Conservation (phyloP, 345 rosid species). For the Ricinus communis region DNA sequence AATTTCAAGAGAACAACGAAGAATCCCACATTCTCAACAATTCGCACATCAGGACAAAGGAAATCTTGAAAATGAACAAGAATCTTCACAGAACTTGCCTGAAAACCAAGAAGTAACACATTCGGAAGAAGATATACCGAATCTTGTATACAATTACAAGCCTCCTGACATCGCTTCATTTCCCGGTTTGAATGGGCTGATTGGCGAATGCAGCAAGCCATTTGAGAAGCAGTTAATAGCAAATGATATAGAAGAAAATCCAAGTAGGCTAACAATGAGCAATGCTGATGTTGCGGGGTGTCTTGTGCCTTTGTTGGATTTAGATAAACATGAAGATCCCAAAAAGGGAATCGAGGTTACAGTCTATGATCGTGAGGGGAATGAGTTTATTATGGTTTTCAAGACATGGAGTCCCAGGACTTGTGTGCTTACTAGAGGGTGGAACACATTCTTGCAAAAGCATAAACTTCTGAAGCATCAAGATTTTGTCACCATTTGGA, state of each 20-base stretch:
- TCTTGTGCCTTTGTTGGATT: constrained; percentile 5
- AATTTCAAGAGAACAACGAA: too few species aligned
- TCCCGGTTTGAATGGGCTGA: not conserved
- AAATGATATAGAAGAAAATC: not conserved
- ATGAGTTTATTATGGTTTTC: constrained; percentile 7
- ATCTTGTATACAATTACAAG: not conserved
- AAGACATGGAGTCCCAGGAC: constrained; percentile 4
- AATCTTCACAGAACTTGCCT: too few species aligned
- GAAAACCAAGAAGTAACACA: too few species aligned
- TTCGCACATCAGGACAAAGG: too few species aligned
- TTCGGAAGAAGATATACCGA: too few species aligned
- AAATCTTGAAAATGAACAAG: too few species aligned
- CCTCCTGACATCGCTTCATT: not conserved
- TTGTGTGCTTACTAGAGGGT: constrained; percentile 6
- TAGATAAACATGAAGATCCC: not conserved
- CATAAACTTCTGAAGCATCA: not conserved
- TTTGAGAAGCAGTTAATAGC: constrained; percentile 18
- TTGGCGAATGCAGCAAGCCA: constrained; percentile 10
- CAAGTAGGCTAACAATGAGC: not conserved
- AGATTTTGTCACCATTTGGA: constrained; percentile 20
- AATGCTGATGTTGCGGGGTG: not conserved
- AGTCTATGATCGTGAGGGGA: not conserved
- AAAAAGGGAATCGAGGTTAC: constrained; percentile 8
- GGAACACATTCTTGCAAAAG: constrained; percentile 1
- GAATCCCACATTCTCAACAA: too few species aligned